Evolutionary conservation across 345 rosid genomes (phyloP), one percentile per base, ranked within the genome.

Genomic region (Erysimum cheiranthoides): DNA sequence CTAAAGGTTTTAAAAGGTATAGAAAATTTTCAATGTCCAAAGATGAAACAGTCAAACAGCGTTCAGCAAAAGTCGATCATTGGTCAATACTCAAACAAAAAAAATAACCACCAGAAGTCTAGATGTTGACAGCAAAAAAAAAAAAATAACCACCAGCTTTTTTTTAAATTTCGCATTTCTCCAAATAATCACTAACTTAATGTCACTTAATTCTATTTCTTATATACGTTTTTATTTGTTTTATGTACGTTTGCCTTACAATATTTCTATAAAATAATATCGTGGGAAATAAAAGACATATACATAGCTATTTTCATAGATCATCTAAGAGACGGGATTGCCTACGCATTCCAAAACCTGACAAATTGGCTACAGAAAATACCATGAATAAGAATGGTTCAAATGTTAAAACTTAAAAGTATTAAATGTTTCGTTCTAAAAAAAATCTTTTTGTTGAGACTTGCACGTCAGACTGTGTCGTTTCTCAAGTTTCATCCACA

Each of bases 381-480:
- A 36, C 16, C 46, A 27, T 17, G n/a, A 36, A 21, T 17, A 58
- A 39, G 21, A 21, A 50, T 53, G 71, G 27, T 64, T 66, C 67
- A 59, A 59, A 66, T 28, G 28, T 21, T 21, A 31, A 30, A 10
- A 21, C 25, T 21, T 21, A 21, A 35, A 14, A 45, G 5, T 45
- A 53, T 27, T 11, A 50, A 9, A 17, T 13, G 12, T 51, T 62
- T 16, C 12, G 2, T 21, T 35, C 10, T 0, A 12, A n/a, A 10
- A n/a, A 16, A 25, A 25, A n/a, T 1, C 0, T 39, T 73, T 42
- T 61, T 61, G 56, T 76, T 53, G 14, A 61, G 63, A 70, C 64
- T 61, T 69, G 79, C 79, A 76, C 79, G 79, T 75, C 63, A 61
- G 38, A 6, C 16, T 38, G 21, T 35, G 10, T 59, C 42, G 5